phyloP scores from a whole-genome alignment of 2,329 filamentous ascomycete species.

The Ophiostoma montium region DNA sequence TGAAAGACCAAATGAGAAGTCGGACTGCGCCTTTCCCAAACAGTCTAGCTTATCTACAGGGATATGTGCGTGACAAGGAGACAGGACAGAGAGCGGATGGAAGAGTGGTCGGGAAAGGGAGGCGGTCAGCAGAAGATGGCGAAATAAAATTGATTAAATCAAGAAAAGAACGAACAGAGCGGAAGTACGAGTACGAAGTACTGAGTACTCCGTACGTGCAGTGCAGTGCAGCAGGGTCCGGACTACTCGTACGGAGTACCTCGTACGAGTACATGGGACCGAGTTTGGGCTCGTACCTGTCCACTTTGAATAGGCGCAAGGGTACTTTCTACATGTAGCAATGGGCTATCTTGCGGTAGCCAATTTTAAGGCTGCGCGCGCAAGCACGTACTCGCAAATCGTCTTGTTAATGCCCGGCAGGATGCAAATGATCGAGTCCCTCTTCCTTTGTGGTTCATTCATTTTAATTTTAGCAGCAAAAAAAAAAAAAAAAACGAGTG shows the following conservation, averaged over 20 bases:
- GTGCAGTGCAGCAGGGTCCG: too few relatives aligned
- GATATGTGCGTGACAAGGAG: not conserved
- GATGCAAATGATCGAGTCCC: too few relatives aligned
- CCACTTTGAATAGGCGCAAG: not conserved
- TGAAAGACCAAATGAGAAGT: not conserved
- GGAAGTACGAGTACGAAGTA: too few relatives aligned
- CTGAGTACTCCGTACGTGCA: too few relatives aligned
- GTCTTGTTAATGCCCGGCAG: too few relatives aligned
- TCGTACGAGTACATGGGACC: not conserved
- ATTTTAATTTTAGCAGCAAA: too few relatives aligned
- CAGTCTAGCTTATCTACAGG: constrained; percentile 17
- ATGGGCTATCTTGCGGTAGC: not conserved
- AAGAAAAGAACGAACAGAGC: not conserved
- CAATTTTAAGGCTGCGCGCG: constrained; percentile 1
- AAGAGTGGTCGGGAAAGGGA: not conserved
- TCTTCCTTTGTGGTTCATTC: too few relatives aligned
- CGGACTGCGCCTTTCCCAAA: constrained; percentile 14
- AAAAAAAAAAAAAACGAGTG: not conserved
- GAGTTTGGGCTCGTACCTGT: not conserved
- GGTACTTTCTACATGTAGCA: not conserved
- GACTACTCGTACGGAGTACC: too few relatives aligned
- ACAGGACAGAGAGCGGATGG: not conserved
- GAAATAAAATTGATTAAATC: not conserved
- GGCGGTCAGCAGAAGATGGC: not conserved
- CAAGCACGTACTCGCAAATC: too few relatives aligned